Conservation (phyloP, 495 filamentous ascomycete species). For the Aspergillus affinis region DNA sequence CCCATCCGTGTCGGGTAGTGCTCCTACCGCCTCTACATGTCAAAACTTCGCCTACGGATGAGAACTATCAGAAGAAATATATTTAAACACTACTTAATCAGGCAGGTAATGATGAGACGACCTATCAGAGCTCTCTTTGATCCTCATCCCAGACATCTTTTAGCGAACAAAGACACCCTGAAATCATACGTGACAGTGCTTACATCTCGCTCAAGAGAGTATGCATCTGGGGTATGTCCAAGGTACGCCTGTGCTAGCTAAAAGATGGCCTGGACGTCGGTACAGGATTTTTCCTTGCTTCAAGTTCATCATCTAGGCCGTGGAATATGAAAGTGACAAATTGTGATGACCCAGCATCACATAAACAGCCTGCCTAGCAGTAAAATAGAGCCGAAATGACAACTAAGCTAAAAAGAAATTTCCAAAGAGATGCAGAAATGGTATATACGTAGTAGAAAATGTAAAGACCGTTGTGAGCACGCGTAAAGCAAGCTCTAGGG, state of each 20-base stretch:
- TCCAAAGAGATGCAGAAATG: no score
- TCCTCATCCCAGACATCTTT: conserved; percentile 30
- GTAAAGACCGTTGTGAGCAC: not conserved
- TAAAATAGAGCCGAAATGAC: no score
- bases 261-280: conserved; percentile 18
- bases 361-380: not conserved
- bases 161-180: conserved; percentile 11
- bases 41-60: no score
- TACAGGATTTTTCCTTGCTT: conserved; percentile 23
- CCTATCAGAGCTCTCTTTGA: conserved; percentile 55
- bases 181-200: conserved; percentile 20
- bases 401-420: not conserved
- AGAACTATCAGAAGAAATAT: no score
- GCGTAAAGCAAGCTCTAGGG: conserved; percentile 1
- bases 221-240: conserved; percentile 36
- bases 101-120: not conserved
- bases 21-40: no score
- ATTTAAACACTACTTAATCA: not conserved
- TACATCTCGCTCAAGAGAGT: conserved; percentile 26
- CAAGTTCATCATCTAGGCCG: conserved; percentile 35
- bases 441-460: not conserved
- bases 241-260: conserved; percentile 4
- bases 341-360: not conserved
- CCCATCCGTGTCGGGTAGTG: no score
- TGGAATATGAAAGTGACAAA: not conserved